Conservation (phyloP, 2,329 filamentous ascomycete genomes). For the Teratosphaeria nubilosa region DNA sequence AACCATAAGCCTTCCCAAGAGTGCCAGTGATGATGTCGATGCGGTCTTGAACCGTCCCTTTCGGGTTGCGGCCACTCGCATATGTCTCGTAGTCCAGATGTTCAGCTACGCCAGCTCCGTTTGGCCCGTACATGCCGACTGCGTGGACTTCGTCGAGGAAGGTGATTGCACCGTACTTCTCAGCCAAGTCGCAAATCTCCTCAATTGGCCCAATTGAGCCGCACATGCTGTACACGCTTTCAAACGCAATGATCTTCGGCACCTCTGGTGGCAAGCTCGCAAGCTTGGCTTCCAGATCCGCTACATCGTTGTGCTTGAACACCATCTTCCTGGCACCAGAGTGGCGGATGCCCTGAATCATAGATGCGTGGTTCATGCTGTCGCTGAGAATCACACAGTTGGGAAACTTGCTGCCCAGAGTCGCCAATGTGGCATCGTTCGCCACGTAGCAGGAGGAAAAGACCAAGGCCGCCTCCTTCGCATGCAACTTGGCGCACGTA, state of each 20-base stretch:
- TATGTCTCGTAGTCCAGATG: conserved; percentile 92
- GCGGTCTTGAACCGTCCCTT: conserved; percentile 86
- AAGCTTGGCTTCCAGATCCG: conserved; percentile 83
- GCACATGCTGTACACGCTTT: conserved; percentile 99
- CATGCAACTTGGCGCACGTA: conserved; percentile 76
- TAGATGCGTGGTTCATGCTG: conserved; percentile 93
- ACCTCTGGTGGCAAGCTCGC: conserved; percentile 73
- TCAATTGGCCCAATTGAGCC: conserved; percentile 93
- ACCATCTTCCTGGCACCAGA: conserved; percentile 95
- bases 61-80: conserved; percentile 59
- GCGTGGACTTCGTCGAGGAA: conserved; percentile 98
- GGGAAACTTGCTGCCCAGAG: conserved; percentile 90
- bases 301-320: conserved; percentile 97
- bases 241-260: conserved; percentile 97
- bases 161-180: conserved; percentile 95
- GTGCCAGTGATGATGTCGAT: conserved; percentile 97
- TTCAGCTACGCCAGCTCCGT: conserved; percentile 91
- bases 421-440: conserved; percentile 93
- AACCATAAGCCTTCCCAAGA: conserved; percentile 94
- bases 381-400: conserved; percentile 97
- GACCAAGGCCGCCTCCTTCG: conserved; percentile 83
- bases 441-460: conserved; percentile 98
- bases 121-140: conserved; percentile 96
- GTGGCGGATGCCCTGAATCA: conserved; percentile 98
- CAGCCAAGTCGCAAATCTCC: conserved; percentile 88